Conservation (phyloP, 345 rosid species). For the Ailanthus altissimus region DNA sequence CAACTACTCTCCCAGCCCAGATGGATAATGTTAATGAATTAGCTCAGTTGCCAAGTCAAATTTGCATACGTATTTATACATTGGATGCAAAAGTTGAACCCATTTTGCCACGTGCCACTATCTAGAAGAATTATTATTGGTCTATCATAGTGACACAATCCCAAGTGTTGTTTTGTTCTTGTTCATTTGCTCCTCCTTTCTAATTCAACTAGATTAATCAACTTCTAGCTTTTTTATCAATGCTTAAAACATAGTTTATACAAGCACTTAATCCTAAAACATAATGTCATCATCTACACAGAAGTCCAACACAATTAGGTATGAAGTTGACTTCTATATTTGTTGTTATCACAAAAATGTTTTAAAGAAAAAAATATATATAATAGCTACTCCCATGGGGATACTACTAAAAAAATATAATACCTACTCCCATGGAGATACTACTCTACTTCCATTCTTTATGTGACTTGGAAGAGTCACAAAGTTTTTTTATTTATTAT, state of each 20-base stretch:
- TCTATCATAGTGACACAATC: background rate
- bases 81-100: too few relatives aligned
- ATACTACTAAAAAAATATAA: too few relatives aligned
- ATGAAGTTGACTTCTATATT: background rate
- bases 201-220: background rate
- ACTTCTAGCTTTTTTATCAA: background rate
- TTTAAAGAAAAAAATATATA: too few relatives aligned
- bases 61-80: conserved; percentile 7
- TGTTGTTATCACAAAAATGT: too few relatives aligned
- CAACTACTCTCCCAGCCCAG: conserved; percentile 3
- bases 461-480: background rate
- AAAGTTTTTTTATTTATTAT: background rate
- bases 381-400: too few relatives aligned
- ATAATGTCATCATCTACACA: background rate
- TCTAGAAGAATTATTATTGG: background rate
- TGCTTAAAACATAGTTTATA: background rate
- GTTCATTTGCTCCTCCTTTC: too few relatives aligned
- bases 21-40: background rate
- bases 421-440: too few relatives aligned
- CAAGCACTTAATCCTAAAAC: background rate
- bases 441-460: too few relatives aligned
- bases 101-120: background rate
- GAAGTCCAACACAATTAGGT: conserved; percentile 3
- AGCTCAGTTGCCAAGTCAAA: background rate
- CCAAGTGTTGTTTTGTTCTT: background rate